Percentiles rank a stretch among this genome's conserved stretches.
phyloP scores from a whole-genome alignment of 2,329 filamentous ascomycete species.

The Xylariales sp. region DNA sequence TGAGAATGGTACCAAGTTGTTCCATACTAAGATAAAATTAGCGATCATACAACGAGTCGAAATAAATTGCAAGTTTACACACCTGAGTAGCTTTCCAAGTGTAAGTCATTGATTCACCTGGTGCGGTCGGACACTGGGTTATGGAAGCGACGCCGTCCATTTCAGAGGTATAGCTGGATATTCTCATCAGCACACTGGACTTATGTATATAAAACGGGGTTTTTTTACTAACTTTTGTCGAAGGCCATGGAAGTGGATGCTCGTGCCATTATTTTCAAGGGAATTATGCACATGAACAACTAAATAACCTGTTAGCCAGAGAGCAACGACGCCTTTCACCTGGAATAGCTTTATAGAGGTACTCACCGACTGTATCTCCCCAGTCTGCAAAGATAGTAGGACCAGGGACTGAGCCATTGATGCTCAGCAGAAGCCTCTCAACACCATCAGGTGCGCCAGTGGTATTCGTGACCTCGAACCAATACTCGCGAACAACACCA shows the following conservation, averaged over 20 bases:
- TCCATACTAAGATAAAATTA: constrained; percentile 46
- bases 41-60: no score
- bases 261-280: constrained; percentile 50
- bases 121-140: constrained; percentile 46
- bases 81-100: constrained; percentile 50
- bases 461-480: constrained; percentile 16
- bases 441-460: constrained; percentile 29
- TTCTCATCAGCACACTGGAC: no score
- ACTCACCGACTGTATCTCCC: constrained; percentile 35
- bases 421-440: constrained; percentile 20
- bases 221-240: constrained; percentile 40
- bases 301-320: no score
- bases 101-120: constrained; percentile 51
- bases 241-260: constrained; percentile 61
- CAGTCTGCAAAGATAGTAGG: constrained; percentile 41
- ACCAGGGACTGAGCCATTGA: constrained; percentile 31
- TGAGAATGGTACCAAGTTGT: constrained; percentile 60
- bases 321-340: no score
- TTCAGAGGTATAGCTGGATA: constrained; percentile 40
- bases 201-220: no score
- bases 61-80: no score
- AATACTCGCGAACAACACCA: constrained; percentile 31
- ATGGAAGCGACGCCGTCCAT: constrained; percentile 52
- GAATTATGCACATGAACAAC: constrained; percentile 51
- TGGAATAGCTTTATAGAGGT: neutral